Conservation (phyloP, 768 basidiomycete genomes). For the Amylocystis lapponica region DNA sequence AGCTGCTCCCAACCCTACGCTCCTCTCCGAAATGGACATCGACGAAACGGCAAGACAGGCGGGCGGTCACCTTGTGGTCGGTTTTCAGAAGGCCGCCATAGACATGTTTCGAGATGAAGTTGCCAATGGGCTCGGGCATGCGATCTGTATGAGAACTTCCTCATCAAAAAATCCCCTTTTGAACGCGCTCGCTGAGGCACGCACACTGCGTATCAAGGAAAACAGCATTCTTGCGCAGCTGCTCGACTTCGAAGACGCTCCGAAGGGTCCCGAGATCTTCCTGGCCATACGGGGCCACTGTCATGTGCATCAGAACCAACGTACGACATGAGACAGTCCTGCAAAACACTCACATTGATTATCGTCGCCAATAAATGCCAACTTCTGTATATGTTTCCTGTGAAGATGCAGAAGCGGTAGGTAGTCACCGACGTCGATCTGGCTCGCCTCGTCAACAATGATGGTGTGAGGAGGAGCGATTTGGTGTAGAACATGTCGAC, state of each 20-base stretch:
- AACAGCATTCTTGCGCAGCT: constrained; percentile 17
- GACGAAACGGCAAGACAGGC: constrained; percentile 29
- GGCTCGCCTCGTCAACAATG: constrained; percentile 43
- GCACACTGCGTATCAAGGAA: constrained; percentile 32
- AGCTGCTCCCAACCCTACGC: constrained; percentile 30
- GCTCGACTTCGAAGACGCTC: constrained; percentile 30
- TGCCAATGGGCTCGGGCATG: constrained; percentile 27
- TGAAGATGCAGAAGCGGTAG: constrained; percentile 26
- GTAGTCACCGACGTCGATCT: constrained; percentile 39
- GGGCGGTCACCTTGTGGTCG: constrained; percentile 7
- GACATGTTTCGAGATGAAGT: constrained; percentile 28
- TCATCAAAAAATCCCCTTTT: neutral
- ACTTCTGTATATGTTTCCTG: constrained; percentile 9
- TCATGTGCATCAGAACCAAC: no score
- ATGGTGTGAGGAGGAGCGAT: constrained; percentile 32
- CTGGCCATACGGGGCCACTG: constrained; percentile 32
- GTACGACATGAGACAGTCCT: no score
- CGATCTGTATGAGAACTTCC: constrained; percentile 22
- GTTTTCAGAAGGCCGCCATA: constrained; percentile 24
- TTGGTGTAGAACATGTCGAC: constrained; percentile 10
- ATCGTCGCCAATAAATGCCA: constrained; percentile 29
- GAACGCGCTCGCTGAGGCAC: constrained; percentile 5
- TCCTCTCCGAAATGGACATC: constrained; percentile 35
- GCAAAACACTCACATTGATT: constrained; percentile 25
- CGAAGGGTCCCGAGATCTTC: constrained; percentile 22